A percentile compares a stretch with the other conserved stretches of the same genome.
Evolutionary conservation across 257 asterid species (phyloP).

Genomic region (Petrea volubilis): DNA sequence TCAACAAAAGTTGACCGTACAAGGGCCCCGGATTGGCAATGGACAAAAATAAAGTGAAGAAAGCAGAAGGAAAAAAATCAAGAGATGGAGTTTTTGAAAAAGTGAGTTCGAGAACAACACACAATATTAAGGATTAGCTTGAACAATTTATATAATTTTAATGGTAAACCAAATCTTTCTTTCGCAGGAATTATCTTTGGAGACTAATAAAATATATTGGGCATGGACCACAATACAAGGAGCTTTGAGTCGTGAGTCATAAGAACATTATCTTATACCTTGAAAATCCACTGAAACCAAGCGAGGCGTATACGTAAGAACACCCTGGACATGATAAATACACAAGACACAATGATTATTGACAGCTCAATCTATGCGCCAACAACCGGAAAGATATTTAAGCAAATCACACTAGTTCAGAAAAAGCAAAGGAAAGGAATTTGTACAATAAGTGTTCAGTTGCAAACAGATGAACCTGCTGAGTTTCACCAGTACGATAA

Average conservation of each 20-base stretch:
- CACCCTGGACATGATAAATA: constrained; percentile 61
- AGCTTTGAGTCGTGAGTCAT: neutral
- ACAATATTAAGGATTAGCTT: neutral
- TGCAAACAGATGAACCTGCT: constrained; percentile 48
- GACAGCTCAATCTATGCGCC: constrained; percentile 13
- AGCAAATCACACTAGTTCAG: neutral
- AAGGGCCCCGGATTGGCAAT: neutral
- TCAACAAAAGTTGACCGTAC: neutral
- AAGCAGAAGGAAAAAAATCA: neutral
- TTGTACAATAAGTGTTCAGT: neutral
- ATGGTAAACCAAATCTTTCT: neutral
- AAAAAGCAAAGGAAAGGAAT: neutral
- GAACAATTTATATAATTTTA: neutral
- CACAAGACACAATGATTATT: neutral
- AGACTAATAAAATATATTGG: neutral
- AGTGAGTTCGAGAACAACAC: neutral
- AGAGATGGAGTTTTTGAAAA: neutral
- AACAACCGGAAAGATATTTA: neutral
- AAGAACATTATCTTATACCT: constrained; percentile 45
- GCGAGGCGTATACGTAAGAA: constrained; percentile 86
- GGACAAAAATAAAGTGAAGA: neutral
- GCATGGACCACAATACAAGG: neutral
- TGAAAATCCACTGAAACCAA: constrained; percentile 80
- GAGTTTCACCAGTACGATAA: constrained; percentile 89
- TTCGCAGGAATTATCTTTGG: neutral